Conservation (phyloP, 139 green algal genomes). For the Coccomyxa sp. region DNA sequence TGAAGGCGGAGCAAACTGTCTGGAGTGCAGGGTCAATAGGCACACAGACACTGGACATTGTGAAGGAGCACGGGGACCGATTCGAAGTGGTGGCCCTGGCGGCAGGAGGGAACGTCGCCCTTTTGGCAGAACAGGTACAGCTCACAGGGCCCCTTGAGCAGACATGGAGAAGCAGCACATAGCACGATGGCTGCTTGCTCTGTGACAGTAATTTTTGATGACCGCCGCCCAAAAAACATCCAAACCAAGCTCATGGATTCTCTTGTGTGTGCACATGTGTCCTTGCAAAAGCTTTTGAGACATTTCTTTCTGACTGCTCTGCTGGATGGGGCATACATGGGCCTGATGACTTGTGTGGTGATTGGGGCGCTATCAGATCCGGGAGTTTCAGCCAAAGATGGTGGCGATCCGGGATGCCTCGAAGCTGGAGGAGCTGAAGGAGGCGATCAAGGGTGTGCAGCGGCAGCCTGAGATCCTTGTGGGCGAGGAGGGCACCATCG, state of each 20-base stretch:
- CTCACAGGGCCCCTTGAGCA: background rate
- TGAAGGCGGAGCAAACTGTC: too few relatives aligned
- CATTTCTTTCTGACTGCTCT: too few relatives aligned
- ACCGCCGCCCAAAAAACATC: too few relatives aligned
- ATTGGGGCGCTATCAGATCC: too few relatives aligned
- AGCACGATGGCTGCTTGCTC: too few relatives aligned
- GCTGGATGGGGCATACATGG: too few relatives aligned
- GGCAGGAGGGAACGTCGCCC: conserved; percentile 87
- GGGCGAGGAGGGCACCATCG: conserved; percentile 81
- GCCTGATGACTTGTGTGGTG: too few relatives aligned
- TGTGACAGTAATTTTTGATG: too few relatives aligned
- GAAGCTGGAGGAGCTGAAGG: conserved; percentile 55
- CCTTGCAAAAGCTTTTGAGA: too few relatives aligned
- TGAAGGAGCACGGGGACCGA: conserved; percentile 87
- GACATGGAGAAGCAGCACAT: too few relatives aligned
- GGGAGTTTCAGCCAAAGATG: conserved; percentile 82
- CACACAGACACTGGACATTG: conserved; percentile 99
- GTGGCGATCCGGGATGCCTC: conserved; percentile 75
- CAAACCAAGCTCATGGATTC: too few relatives aligned
- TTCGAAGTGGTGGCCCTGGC: conserved; percentile 90
- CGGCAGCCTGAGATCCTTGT: conserved; percentile 86
- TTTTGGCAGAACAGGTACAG: conserved; percentile 85
- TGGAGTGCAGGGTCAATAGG: conserved; percentile 88
- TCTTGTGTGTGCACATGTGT: too few relatives aligned
- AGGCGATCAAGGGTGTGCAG: conserved; percentile 46